A percentile compares a stretch with the other conserved stretches of the same genome.
Evolutionary conservation across 2,329 filamentous ascomycete species (phyloP).

Genomic region (Xylariaceae sp.): DNA sequence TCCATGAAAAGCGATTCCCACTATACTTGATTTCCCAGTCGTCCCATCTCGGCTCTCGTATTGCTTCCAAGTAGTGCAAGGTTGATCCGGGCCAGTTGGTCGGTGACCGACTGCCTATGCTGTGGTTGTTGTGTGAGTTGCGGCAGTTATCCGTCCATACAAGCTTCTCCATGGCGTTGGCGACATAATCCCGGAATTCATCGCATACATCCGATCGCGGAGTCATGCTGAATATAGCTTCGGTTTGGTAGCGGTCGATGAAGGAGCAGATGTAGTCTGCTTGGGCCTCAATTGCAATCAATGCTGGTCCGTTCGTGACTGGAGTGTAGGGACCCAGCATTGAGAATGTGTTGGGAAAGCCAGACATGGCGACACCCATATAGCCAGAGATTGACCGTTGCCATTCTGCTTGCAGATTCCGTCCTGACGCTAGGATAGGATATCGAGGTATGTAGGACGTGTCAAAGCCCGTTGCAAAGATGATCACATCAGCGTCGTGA

Average conservation of each 20-base stretch:
- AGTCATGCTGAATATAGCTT: conserved; percentile 39
- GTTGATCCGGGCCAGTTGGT: conserved; percentile 43
- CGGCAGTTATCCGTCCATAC: conserved; percentile 44
- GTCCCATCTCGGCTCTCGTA: conserved; percentile 42
- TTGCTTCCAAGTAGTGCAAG: conserved; percentile 47
- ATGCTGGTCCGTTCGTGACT: conserved; percentile 34
- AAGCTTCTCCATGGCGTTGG: conserved; percentile 41
- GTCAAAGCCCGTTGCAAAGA: conserved; percentile 26
- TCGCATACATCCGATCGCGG: conserved; percentile 43
- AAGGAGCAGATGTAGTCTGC: conserved; percentile 48
- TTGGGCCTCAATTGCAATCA: conserved; percentile 38
- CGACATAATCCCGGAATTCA: conserved; percentile 47
- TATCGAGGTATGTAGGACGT: conserved; percentile 28
- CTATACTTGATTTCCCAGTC: conserved; percentile 41
- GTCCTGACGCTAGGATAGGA: conserved; percentile 38
- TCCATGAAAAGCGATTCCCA: conserved; percentile 36
- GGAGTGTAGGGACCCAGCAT: conserved; percentile 39
- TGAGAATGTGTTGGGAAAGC: conserved; percentile 30
- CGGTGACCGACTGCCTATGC: conserved; percentile 39
- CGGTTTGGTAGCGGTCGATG: conserved; percentile 46
- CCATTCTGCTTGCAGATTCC: conserved; percentile 27
- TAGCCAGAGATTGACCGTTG: conserved; percentile 24
- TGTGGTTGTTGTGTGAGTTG: conserved; percentile 46
- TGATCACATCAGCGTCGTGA: conserved; percentile 29
- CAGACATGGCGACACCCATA: conserved; percentile 27